Evolutionary conservation across 2,329 filamentous ascomycete genomes (phyloP).

Genomic region (Hypomyces rosellus): DNA sequence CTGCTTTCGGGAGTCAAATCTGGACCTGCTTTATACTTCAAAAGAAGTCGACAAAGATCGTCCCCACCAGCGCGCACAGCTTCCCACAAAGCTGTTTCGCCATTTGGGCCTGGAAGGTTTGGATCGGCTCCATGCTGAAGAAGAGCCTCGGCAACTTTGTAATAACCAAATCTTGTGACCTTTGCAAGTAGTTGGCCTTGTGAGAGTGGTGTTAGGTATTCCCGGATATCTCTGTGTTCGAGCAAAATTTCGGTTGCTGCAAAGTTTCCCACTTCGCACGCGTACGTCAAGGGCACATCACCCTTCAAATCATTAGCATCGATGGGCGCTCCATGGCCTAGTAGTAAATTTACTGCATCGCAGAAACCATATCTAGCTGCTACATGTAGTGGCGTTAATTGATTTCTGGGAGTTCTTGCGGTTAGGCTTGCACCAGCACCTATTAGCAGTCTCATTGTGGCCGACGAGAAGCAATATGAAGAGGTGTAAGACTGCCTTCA

Average conservation of each 20-base stretch:
- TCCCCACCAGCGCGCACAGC: background rate
- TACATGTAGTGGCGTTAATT: background rate
- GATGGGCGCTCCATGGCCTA: background rate
- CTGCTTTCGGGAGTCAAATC: background rate
- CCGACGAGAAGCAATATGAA: background rate
- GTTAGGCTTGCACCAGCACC: background rate
- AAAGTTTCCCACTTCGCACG: background rate
- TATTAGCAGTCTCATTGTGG: background rate
- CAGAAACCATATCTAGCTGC: background rate
- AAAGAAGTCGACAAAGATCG: slow-evolving; percentile 1
- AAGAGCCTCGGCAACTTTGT: background rate
- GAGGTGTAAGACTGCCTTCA: background rate
- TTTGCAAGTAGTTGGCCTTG: background rate
- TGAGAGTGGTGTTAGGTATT: background rate
- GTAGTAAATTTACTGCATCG: background rate
- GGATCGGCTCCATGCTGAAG: background rate
- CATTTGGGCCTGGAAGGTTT: background rate
- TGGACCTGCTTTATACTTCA: background rate
- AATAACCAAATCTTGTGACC: background rate
- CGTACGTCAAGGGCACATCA: background rate
- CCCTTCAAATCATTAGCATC: background rate
- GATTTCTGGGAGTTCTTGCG: too few relatives aligned
- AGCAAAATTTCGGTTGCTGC: background rate
- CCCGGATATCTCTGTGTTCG: background rate
- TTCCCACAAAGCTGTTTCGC: background rate